Conservation (phyloP, 1,284 basidiomycete species). For the Apiotrichum brassicae region DNA sequence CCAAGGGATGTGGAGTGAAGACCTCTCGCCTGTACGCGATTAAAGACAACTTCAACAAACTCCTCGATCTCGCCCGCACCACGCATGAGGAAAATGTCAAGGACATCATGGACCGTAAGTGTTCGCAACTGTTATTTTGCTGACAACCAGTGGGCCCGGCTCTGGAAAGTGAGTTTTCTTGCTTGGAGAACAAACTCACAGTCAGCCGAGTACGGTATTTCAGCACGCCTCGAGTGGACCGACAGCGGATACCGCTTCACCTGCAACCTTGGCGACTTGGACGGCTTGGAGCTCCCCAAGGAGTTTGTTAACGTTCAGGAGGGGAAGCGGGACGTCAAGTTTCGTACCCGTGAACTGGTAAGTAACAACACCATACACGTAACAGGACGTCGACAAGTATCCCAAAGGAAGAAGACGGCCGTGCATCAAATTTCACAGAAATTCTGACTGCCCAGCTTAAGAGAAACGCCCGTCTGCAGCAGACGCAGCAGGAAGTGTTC, state of each 20-base stretch:
- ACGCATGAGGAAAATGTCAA: conserved; percentile 84
- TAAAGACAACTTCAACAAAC: conserved; percentile 67
- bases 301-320: conserved; percentile 10
- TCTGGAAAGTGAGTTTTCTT: neutral
- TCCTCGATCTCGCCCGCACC: conserved; percentile 85
- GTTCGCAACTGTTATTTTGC: neutral
- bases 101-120: conserved; percentile 55
- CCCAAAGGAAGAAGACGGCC: too few relatives aligned
- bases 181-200: too few relatives aligned
- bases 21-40: conserved; percentile 79
- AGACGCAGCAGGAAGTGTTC: conserved; percentile 50
- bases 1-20: conserved; percentile 14
- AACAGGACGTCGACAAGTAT: too few relatives aligned
- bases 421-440: too few relatives aligned
- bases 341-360: conserved; percentile 74
- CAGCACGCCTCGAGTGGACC: conserved; percentile 7
- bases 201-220: conserved; percentile 8
- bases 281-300: neutral
- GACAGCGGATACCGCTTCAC: conserved; percentile 10
- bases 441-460: conserved; percentile 20
- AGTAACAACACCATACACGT: conserved; percentile 16
- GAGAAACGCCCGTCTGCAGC: conserved; percentile 27
- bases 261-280: conserved; percentile 1
- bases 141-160: neutral
- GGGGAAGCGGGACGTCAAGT: conserved; percentile 44